These are phyloP conservation scores for Coniochaeta prunicola DNA, from an alignment of 2,329 filamentous ascomycete species.

Conservation along the genomic window DNA sequence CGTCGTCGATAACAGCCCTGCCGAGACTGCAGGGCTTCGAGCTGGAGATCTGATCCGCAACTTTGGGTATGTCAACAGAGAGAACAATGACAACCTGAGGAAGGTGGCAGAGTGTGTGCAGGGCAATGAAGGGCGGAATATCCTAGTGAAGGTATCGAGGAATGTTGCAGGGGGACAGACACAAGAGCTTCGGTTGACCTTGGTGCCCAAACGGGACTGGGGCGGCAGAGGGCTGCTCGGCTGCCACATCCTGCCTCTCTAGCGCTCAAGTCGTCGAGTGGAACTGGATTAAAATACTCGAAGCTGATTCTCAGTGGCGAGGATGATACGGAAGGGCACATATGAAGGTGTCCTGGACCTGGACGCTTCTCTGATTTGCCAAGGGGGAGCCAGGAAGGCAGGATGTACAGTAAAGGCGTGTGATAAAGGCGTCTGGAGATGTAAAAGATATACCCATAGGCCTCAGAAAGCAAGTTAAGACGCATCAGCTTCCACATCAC, in stretches of 20 bases:
- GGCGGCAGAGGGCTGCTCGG: conserved; percentile 84
- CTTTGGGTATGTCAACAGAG: conserved; percentile 77
- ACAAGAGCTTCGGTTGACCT: conserved; percentile 58
- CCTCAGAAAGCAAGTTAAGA: no score
- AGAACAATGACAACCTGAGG: conserved; percentile 78
- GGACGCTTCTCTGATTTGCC: no score
- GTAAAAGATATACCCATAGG: no score
- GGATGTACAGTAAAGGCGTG: no score
- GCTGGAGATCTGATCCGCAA: conserved; percentile 73
- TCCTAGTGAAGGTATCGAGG: conserved; percentile 61
- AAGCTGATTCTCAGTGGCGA: no score
- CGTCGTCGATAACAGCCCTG: conserved; percentile 71
- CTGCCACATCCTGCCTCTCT: conserved; percentile 79
- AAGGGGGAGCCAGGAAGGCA: no score
- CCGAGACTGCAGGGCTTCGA: conserved; percentile 72
- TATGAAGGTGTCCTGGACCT: no score
- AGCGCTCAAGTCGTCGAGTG: no score
- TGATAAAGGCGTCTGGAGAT: no score
- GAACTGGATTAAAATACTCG: no score
- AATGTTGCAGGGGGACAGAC: conserved; percentile 31
- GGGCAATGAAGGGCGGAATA: conserved; percentile 73
- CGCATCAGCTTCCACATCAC: no score
- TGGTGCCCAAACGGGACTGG: conserved; percentile 77
- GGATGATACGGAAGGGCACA: no score
- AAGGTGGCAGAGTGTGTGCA: conserved; percentile 88